These are phyloP conservation scores for Pichia sp. DNA, from an alignment of 1,139 yeast species.

Conservation along the genomic window DNA sequence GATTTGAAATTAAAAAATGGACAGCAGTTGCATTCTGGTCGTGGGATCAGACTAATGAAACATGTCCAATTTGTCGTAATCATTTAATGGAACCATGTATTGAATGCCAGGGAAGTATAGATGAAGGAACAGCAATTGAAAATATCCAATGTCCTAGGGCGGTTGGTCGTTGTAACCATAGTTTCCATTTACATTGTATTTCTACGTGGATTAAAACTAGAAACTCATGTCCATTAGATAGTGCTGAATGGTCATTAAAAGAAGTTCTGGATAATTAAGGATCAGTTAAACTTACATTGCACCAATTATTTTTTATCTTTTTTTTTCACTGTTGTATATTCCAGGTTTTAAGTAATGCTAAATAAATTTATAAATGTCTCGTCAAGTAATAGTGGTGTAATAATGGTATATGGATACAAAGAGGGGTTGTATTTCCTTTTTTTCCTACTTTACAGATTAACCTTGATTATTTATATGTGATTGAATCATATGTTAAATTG, in stretches of 20 bases:
- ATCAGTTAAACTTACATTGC: too few relatives aligned
- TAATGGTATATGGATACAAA: too few relatives aligned
- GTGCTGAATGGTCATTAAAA: conserved; percentile 87
- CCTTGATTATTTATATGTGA: too few relatives aligned
- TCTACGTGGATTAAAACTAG: conserved; percentile 96
- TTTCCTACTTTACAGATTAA: too few relatives aligned
- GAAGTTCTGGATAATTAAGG: conserved; percentile 36
- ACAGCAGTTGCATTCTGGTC: conserved; percentile 99
- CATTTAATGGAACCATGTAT: conserved; percentile 98
- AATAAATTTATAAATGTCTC: not conserved
- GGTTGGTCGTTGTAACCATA: conserved; percentile 95
- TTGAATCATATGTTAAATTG: too few relatives aligned
- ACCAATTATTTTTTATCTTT: not conserved
- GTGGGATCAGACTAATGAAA: conserved; percentile 87
- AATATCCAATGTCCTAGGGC: conserved; percentile 88
- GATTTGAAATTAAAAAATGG: conserved; percentile 81
- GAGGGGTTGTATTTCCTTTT: too few relatives aligned
- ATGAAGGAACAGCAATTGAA: conserved; percentile 34
- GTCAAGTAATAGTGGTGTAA: too few relatives aligned
- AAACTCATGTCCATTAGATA: conserved; percentile 95
- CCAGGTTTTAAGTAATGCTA: too few relatives aligned
- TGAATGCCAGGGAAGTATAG: conserved; percentile 54
- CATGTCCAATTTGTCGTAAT: conserved; percentile 97
- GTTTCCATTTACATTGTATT: conserved; percentile 93
- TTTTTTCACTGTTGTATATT: not conserved